phyloP scores from a whole-genome alignment of 768 basidiomycete genomes.

The Mycena polygramma region DNA sequence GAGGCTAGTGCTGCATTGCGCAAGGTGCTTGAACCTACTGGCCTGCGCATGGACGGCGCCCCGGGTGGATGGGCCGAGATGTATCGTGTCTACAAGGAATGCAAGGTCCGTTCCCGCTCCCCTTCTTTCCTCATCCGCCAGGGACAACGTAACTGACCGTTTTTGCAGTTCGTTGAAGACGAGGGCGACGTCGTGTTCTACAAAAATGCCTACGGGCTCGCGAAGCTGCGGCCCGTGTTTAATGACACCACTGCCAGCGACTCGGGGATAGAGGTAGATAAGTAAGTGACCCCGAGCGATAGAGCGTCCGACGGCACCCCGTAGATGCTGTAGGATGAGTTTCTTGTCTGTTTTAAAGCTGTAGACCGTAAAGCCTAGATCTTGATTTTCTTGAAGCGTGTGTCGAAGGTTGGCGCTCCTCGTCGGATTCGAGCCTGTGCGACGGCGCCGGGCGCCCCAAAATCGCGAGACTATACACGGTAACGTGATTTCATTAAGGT shows the following conservation, averaged over 20 bases:
- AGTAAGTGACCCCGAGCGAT: slow-evolving; percentile 42
- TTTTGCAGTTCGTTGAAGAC: slow-evolving; percentile 87
- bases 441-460: too few relatives aligned
- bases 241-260: slow-evolving; percentile 68
- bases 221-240: slow-evolving; percentile 76
- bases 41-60: slow-evolving; percentile 75
- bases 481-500: neutral
- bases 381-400: too few relatives aligned
- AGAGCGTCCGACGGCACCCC: neutral
- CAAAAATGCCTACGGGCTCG: slow-evolving; percentile 88
- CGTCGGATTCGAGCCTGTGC: too few relatives aligned
- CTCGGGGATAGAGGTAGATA: slow-evolving; percentile 67
- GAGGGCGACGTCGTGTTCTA: slow-evolving; percentile 92
- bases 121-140: neutral
- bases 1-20: slow-evolving; percentile 91
- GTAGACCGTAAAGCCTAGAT: neutral
- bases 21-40: slow-evolving; percentile 74
- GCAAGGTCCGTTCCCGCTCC: slow-evolving; percentile 65
- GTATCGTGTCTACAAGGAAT: slow-evolving; percentile 80
- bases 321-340: slow-evolving; percentile 19
- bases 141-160: neutral
- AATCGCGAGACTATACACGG: too few relatives aligned
- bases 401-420: too few relatives aligned
- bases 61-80: slow-evolving; percentile 86
- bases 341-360: slow-evolving; percentile 24